Conservation (phyloP, 2,329 filamentous ascomycete genomes). For the Pseudonectria buxi region DNA sequence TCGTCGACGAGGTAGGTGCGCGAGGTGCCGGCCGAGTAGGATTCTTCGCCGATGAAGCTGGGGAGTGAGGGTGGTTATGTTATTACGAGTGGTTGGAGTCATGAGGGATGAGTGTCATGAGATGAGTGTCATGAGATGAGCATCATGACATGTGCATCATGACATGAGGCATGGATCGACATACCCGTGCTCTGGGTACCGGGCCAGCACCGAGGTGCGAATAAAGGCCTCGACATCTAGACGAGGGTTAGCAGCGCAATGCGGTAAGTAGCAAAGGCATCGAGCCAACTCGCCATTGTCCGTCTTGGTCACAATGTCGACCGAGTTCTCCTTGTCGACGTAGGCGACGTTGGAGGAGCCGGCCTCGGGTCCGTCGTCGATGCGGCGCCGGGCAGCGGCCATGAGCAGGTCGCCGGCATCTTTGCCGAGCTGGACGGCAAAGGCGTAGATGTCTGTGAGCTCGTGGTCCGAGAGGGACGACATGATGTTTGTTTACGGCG, state of each 20-base stretch:
- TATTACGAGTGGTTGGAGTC: slow-evolving; percentile 1
- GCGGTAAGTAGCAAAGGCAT: neutral
- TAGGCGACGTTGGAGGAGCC: slow-evolving; percentile 14
- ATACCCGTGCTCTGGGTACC: slow-evolving; percentile 61
- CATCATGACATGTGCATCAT: neutral
- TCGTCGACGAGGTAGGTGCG: slow-evolving; percentile 60
- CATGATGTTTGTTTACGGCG: no score
- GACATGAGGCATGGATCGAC: no score
- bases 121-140: slow-evolving; percentile 6
- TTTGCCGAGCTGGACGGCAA: slow-evolving; percentile 64
- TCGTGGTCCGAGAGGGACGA: slow-evolving; percentile 34
- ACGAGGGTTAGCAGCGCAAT: slow-evolving; percentile 1
- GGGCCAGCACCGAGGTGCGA: slow-evolving; percentile 47
- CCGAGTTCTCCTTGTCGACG: slow-evolving; percentile 64
- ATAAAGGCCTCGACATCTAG: slow-evolving; percentile 68
- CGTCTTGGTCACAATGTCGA: slow-evolving; percentile 72
- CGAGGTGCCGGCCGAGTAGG: slow-evolving; percentile 61
- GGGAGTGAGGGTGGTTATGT: neutral
- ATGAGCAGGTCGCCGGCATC: slow-evolving; percentile 63
- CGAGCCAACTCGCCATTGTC: slow-evolving; percentile 54
- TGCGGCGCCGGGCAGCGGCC: slow-evolving; percentile 41
- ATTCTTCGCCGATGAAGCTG: slow-evolving; percentile 72
- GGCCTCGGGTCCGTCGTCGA: slow-evolving; percentile 13
- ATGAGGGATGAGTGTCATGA: neutral
- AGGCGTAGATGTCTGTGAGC: slow-evolving; percentile 59